Evolutionary conservation across 2,329 filamentous ascomycete species (phyloP).

Genomic region (Rasamsonia emersonii): DNA sequence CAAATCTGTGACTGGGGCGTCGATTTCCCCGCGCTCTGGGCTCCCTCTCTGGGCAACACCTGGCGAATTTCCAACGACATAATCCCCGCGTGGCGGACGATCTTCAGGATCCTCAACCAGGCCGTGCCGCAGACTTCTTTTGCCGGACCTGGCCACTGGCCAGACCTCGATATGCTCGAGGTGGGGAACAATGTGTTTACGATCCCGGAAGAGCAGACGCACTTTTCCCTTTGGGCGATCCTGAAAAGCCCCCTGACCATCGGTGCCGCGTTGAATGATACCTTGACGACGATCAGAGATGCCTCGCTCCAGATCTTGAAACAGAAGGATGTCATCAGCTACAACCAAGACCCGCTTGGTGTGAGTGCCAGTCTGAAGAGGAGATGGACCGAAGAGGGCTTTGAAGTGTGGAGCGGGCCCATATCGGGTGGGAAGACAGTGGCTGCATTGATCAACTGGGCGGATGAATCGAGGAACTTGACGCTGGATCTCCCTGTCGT

Average conservation of each 20-base stretch:
- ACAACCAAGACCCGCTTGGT: conserved; percentile 50
- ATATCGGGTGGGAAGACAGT: conserved; percentile 38
- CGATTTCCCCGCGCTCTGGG: conserved; percentile 42
- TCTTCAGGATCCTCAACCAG: conserved; percentile 47
- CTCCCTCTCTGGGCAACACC: conserved; percentile 37
- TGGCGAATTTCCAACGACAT: conserved; percentile 50
- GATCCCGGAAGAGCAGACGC: conserved; percentile 41
- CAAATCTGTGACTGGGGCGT: conserved; percentile 49
- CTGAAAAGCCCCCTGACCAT: conserved; percentile 45
- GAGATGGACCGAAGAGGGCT: conserved; percentile 41
- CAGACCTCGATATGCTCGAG: conserved; percentile 47
- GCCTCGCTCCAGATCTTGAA: conserved; percentile 37
- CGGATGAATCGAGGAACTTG: conserved; percentile 35
- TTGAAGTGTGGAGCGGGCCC: conserved; percentile 45
- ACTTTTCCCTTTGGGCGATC: conserved; percentile 47
- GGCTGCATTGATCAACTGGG: conserved; percentile 44
- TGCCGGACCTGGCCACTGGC: conserved; percentile 40
- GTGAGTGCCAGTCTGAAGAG: conserved; percentile 44
- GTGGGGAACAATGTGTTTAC: conserved; percentile 42
- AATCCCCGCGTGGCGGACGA: conserved; percentile 42
- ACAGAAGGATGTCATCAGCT: conserved; percentile 48
- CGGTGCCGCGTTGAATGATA: conserved; percentile 35
- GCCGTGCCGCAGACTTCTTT: conserved; percentile 40
- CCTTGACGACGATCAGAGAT: conserved; percentile 23
- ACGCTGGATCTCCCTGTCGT: conserved; percentile 34